Percentiles rank a stretch among this genome's conserved stretches.
Conservation (phyloP, 352 stramenopile species). For the Chrysophaeum taylorii region DNA sequence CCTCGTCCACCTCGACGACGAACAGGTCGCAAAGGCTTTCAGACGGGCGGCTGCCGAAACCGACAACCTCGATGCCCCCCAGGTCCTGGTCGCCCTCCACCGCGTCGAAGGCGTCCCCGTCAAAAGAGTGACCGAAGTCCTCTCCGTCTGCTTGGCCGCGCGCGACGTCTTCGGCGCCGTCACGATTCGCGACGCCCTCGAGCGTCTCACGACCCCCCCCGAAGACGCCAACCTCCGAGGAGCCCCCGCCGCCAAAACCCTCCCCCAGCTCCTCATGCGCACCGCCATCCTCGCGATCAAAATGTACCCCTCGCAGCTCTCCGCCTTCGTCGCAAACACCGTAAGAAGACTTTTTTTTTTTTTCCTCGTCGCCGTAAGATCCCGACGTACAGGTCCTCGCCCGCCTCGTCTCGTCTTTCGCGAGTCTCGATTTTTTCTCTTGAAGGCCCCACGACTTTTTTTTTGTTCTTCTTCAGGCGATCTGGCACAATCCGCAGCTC, state of each 20-base stretch:
- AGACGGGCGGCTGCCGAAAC: background rate
- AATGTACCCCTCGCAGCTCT: conserved; percentile 11
- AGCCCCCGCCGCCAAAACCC: background rate
- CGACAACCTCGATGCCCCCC: background rate
- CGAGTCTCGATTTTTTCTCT: no score
- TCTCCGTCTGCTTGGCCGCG: background rate
- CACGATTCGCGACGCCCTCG: background rate
- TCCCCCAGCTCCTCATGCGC: conserved; percentile 3
- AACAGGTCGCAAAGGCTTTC: background rate
- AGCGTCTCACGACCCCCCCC: background rate
- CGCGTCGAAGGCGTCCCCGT: background rate
- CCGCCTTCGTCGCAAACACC: background rate
- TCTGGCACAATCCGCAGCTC: background rate
- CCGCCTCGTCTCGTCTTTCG: background rate
- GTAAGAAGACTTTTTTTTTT: no score
- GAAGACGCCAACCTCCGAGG: background rate
- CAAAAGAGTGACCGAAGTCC: background rate
- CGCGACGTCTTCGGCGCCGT: conserved; percentile 2
- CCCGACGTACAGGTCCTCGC: no score
- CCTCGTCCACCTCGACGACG: background rate
- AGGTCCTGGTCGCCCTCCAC: background rate
- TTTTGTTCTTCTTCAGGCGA: no score
- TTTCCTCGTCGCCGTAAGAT: no score
- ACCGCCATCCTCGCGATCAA: conserved; percentile 7
- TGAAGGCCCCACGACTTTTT: no score